Percentiles rank a stretch among this genome's conserved stretches.
These are phyloP conservation scores for Hygrophila difformis DNA, from an alignment of 257 asterid genomes.

Conservation along the genomic window DNA sequence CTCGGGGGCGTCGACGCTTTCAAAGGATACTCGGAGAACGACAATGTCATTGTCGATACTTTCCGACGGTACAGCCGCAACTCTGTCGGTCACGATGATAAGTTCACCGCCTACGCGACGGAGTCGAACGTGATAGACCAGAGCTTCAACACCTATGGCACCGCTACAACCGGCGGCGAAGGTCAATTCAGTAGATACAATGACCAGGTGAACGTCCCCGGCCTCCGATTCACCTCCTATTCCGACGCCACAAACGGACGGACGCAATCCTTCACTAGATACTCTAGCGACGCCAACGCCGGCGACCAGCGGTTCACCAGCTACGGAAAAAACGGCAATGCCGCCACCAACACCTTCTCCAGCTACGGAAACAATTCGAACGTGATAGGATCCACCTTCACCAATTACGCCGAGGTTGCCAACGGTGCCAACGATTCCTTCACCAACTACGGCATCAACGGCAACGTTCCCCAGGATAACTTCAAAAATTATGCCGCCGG, in stretches of 20 bases:
- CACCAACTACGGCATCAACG: slow-evolving; percentile 44
- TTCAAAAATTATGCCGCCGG: slow-evolving; percentile 52
- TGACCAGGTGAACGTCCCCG: slow-evolving; percentile 32
- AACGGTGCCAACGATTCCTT: slow-evolving; percentile 49
- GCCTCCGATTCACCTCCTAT: slow-evolving; percentile 53
- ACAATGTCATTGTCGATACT: slow-evolving; percentile 27
- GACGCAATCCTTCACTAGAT: slow-evolving; percentile 32
- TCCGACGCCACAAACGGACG: slow-evolving; percentile 54
- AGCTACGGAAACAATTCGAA: slow-evolving; percentile 57
- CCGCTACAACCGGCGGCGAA: slow-evolving; percentile 47
- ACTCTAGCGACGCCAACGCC: slow-evolving; percentile 42
- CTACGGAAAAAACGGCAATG: slow-evolving; percentile 71
- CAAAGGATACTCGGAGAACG: slow-evolving; percentile 40
- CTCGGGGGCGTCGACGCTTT: slow-evolving; percentile 48
- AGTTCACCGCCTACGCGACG: slow-evolving; percentile 44
- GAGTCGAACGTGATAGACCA: slow-evolving; percentile 45
- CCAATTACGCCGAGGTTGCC: slow-evolving; percentile 51
- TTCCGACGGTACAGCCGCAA: slow-evolving; percentile 82
- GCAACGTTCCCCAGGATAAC: slow-evolving; percentile 48
- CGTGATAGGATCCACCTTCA: slow-evolving; percentile 53
- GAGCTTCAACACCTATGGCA: slow-evolving; percentile 62
- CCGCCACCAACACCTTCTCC: slow-evolving; percentile 43
- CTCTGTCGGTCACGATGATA: slow-evolving; percentile 45
- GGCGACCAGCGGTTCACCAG: slow-evolving; percentile 50
- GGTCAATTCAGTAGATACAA: slow-evolving; percentile 48